A percentile compares a stretch with the other conserved stretches of the same genome.
Evolutionary conservation across 345 rosid genomes (phyloP).

Genomic region (Toxicodendron radicans): DNA sequence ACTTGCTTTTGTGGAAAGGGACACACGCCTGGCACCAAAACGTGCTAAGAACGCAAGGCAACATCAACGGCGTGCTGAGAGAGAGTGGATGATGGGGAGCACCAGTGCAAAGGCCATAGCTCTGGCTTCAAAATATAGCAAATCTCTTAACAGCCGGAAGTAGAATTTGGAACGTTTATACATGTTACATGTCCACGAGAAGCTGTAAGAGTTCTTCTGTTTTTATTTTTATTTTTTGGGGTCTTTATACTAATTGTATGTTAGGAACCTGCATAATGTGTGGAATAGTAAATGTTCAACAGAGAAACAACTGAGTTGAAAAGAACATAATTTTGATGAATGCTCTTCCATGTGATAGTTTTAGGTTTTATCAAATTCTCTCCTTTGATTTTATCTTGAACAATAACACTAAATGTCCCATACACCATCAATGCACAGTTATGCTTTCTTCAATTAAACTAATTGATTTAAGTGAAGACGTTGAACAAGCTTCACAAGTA

Average conservation of each 20-base stretch:
- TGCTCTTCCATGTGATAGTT: too few species aligned
- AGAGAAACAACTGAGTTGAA: too few species aligned
- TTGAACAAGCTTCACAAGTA: neutral
- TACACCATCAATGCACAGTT: too few species aligned
- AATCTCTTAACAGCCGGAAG: slow-evolving; percentile 42
- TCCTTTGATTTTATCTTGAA: too few species aligned
- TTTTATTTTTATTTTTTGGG: neutral
- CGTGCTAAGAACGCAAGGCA: slow-evolving; percentile 89
- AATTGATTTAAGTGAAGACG: too few species aligned
- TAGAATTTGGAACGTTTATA: slow-evolving; percentile 7
- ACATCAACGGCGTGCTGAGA: slow-evolving; percentile 78
- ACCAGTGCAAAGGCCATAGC: slow-evolving; percentile 62
- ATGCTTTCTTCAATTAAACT: too few species aligned
- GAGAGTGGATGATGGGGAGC: slow-evolving; percentile 61
- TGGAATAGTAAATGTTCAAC: neutral
- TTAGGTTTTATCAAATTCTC: too few species aligned
- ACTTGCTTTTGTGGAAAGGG: slow-evolving; percentile 77
- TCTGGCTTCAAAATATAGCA: slow-evolving; percentile 58
- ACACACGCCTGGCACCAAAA: slow-evolving; percentile 82
- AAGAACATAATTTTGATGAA: too few species aligned
- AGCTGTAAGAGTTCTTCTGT: neutral
- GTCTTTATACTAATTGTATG: neutral
- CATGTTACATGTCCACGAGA: neutral
- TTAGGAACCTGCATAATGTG: neutral
- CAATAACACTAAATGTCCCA: too few species aligned